Evolutionary conservation across 257 asterid species (phyloP).

Genomic region (Cruciata laevipes): DNA sequence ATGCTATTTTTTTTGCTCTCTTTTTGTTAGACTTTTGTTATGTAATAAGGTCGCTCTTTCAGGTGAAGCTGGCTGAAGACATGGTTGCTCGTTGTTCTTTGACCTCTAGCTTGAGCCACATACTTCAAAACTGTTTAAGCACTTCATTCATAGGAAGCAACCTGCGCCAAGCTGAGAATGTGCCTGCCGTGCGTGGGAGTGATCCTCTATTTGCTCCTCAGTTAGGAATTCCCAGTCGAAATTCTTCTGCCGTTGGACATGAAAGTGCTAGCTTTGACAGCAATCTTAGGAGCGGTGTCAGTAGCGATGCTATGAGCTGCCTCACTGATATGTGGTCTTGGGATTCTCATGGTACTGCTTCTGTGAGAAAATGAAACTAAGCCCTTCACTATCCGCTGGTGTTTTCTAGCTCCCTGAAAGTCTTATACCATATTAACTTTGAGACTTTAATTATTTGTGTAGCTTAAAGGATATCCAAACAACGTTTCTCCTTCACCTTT

Average conservation of each 20-base stretch:
- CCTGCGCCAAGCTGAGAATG: constrained; percentile 28
- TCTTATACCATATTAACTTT: neutral
- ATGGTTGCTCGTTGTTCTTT: constrained; percentile 72
- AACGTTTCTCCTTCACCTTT: too few species aligned
- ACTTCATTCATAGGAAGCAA: constrained; percentile 31
- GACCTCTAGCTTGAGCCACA: constrained; percentile 68
- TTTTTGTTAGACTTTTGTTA: neutral
- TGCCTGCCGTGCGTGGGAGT: constrained; percentile 32
- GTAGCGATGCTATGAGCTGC: constrained; percentile 27
- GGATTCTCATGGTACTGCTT: constrained; percentile 42
- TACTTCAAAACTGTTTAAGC: constrained; percentile 59
- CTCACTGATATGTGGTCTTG: constrained; percentile 55
- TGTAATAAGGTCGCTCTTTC: neutral
- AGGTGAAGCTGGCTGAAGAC: constrained; percentile 93
- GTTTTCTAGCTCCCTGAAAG: neutral
- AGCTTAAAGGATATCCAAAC: neutral
- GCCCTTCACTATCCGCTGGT: neutral
- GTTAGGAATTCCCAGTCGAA: constrained; percentile 23
- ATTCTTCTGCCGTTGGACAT: constrained; percentile 16
- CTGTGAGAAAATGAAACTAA: constrained; percentile 29
- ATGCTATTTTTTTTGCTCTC: neutral
- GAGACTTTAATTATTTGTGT: neutral
- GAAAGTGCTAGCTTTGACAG: constrained; percentile 27
- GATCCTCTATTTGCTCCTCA: constrained; percentile 22
- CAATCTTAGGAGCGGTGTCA: constrained; percentile 30